Percentiles rank a stretch among this genome's conserved stretches.
Conservation (phyloP, 1,284 basidiomycete species). For the Gastroboletus turbinatus region DNA sequence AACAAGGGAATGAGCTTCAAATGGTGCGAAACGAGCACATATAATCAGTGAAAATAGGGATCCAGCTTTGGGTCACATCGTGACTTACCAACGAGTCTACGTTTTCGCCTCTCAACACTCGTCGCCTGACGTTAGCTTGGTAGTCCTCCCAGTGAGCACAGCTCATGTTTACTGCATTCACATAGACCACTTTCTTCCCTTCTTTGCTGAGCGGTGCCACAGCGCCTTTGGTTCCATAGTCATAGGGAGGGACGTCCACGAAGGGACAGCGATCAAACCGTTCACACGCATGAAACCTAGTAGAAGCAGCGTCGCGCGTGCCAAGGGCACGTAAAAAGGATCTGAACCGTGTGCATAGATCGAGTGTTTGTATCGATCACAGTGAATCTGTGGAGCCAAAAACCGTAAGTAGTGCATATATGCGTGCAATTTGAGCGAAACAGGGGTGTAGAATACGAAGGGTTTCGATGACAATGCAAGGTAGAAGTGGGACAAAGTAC, state of each 20-base stretch:
- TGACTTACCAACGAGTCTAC: constrained; percentile 58
- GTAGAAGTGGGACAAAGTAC: constrained; percentile 37
- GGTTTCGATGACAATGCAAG: background rate
- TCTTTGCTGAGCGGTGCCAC: constrained; percentile 34
- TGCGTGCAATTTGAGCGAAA: background rate
- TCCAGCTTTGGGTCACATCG: too few relatives aligned
- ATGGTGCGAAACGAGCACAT: background rate
- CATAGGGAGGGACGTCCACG: constrained; percentile 44
- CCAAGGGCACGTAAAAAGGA: constrained; percentile 65
- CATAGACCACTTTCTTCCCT: constrained; percentile 65
- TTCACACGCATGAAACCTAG: constrained; percentile 92
- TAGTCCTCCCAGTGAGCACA: constrained; percentile 63
- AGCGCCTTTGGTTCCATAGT: constrained; percentile 10
- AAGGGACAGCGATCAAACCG: constrained; percentile 72
- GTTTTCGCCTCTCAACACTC: constrained; percentile 40
- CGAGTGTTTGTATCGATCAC: constrained; percentile 82
- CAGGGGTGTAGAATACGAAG: background rate
- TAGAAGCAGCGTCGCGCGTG: constrained; percentile 57
- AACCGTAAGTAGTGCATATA: constrained; percentile 16
- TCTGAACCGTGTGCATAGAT: constrained; percentile 65
- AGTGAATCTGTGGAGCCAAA: constrained; percentile 66
- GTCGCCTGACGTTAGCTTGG: constrained; percentile 44
- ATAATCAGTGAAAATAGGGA: background rate
- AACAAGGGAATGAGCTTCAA: constrained; percentile 76
- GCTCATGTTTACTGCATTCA: constrained; percentile 75